phyloP scores from a whole-genome alignment of 176 grass and related monocot genomes.

The barley (Hordeum vulgare) region MorexV3_pseudomolecules_assembly NC_058520.1:287450810-287451309 shows the following conservation, averaged over 20 bases:
- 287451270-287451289: slow-evolving; percentile 73
- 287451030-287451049: neutral
- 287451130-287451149: neutral
- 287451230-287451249: slow-evolving; percentile 64
- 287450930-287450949: slow-evolving; percentile 6
- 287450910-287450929: neutral
- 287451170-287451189: slow-evolving; percentile 74
- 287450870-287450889: slow-evolving; percentile 26
- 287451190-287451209: slow-evolving; percentile 69
- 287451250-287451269: slow-evolving; percentile 70
- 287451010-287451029: slow-evolving; percentile 1
- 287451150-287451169: neutral
- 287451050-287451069: neutral
- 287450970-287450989: neutral
- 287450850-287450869: slow-evolving; percentile 82
- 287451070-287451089: slow-evolving; percentile 1
- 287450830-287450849: slow-evolving; percentile 76
- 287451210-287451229: slow-evolving; percentile 72
- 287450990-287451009: neutral
- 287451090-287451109: neutral
- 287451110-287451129: neutral
- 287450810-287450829: slow-evolving; percentile 84
- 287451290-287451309: slow-evolving; percentile 76
- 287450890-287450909: slow-evolving; percentile 14
- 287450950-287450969: slow-evolving; percentile 3